Evolutionary conservation across 2,329 filamentous ascomycete species (phyloP), one percentile per base, ranked within the genome.

Genomic region (Pseudogymnoascus sp.): DNA sequence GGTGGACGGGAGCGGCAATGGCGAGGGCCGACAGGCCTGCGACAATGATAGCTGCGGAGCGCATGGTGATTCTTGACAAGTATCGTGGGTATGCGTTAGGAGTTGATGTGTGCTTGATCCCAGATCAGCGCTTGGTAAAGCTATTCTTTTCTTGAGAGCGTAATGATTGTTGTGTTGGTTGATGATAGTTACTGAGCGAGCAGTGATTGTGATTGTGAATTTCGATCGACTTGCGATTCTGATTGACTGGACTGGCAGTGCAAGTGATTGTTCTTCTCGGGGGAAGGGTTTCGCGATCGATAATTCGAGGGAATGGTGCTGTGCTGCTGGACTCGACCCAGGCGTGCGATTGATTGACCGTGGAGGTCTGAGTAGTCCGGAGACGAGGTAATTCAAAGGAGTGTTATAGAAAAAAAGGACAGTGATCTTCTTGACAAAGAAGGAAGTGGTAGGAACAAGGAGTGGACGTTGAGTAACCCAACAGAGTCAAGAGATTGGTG

Each of bases 41-140:
- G 42, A 69, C 68, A 66, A 77, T 60, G 45, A 76, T 60, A 61
- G 71, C 69, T 35, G 75, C 76, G 60, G 71, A 74, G 72, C 72
- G 75, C 76, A 78, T 78, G 62, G 72, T 76, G 71, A 66, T 52
- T 25, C 21, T 52, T 52, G 18, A 2, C 6, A 39, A 39, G 36
- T 39, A 39, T 39, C 36, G 36, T 39, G 36, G 36, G 21, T 27
- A 59, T 37, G 36, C 36, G 36, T 39, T 15, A 15, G 8, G 13
- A 8, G 5, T 15, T 39, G 36, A 39, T n/a, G 36, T 39, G 35
- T 39, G 36, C 36, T 39, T 39, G 36, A 39, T 39, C 36, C 36
- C 36, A 39, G 36, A 39, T 39, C 36, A 39, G 36, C 36, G 36
- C n/a, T 39, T 39, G 35, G 4, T 36, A 36, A 36, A 36, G 35